Base-by-base conservation (phyloP, 2,329 filamentous ascomycete genomes). In the Trichoderma atrobrunneum region DNA sequence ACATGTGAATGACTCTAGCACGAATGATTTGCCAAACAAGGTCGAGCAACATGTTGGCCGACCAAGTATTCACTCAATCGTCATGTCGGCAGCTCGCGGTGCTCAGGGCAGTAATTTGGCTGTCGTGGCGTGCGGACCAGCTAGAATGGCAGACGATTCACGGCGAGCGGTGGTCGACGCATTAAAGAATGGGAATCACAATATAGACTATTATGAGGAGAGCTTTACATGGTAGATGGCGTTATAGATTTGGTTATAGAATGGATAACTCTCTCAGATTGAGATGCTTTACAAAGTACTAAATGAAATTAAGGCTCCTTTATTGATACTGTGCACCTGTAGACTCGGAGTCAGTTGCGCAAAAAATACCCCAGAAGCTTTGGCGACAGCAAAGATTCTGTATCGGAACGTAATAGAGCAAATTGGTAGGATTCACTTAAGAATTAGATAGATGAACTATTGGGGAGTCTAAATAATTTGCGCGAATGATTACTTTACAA, bases 101-200 rank as follows among this genome's bases (percentile, higher is more conserved):
- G 76, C 75, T 0, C 73, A 73, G 0, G 71, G 72, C 0, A 79
- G 78, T 2, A 78, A 78, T 14, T 57, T 85, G 1, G 84, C 84
- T 0, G 78, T 86, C 0, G 78, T 86, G 14, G 82, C 82, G 0
- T 86, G 84, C 71, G 84, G 84, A 0, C 84, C 84, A 12, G 81
- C 79, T 2, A 78, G 76, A 43, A 84, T 86, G 84, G 83, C 82
- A 0, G 84, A 86, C 72, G 82, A 84, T 34, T 78, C 83, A 3
- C 76, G 84, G 56, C 74, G 73, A 60, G 80, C 82, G 0, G 82
- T 83, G 0, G 78, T 81, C 0, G 75, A 77, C 2, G 74, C 78
- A 16, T 72, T 85, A 21, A 74, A 73, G 2, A 73, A 73, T 7
- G 78, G 78, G 0, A 74, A 74, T 10, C 75, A 74, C 8, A 66